phyloP scores from a whole-genome alignment of 495 filamentous ascomycete genomes.

The Letharia columbiana region DNA sequence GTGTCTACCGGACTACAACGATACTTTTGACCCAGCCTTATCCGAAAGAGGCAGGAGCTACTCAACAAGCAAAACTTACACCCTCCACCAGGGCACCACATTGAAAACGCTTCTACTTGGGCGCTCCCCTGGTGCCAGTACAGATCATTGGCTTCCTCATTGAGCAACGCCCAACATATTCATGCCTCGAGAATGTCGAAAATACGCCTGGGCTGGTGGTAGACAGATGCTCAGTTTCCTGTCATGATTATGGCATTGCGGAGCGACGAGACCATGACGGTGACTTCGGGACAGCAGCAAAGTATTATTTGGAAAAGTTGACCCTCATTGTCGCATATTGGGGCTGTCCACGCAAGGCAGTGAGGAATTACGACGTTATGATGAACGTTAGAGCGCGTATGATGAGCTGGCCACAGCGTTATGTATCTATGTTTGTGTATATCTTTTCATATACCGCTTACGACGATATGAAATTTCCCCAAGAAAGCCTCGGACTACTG shows the following conservation, averaged over 20 bases:
- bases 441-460: neutral
- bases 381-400: neutral
- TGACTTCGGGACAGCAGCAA: neutral
- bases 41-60: neutral
- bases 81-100: neutral
- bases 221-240: neutral
- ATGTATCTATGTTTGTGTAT: conserved; percentile 12
- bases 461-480: neutral
- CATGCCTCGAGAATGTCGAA: neutral
- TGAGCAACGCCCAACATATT: neutral
- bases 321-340: neutral
- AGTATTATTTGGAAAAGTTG: conserved; percentile 1
- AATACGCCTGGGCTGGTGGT: neutral
- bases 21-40: conserved; percentile 1
- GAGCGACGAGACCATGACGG: neutral
- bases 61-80: neutral
- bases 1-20: conserved; percentile 3
- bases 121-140: neutral
- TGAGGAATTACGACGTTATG: conserved; percentile 8
- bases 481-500: neutral
- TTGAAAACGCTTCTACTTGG: neutral
- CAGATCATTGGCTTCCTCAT: neutral
- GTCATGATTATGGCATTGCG: neutral
- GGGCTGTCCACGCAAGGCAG: neutral
- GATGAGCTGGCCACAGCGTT: conserved; percentile 14